Percentiles rank a stretch among this genome's conserved stretches.
Conservation (phyloP, 352 stramenopile species). For the Phytophthora pini region DNA sequence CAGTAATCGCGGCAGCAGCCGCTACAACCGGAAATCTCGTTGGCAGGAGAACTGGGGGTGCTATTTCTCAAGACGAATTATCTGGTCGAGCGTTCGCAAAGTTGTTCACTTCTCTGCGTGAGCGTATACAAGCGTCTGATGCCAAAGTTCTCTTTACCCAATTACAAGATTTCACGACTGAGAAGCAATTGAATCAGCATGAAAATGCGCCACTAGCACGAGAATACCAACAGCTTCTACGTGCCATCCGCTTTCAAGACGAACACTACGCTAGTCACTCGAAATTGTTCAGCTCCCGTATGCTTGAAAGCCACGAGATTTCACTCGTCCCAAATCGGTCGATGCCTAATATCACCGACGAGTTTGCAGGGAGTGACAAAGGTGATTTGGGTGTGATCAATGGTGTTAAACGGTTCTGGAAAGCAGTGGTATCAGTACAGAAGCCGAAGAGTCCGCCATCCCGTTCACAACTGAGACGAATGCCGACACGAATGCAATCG, state of each 20-base stretch:
- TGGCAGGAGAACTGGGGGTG: constrained; percentile 4
- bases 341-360: constrained; percentile 1
- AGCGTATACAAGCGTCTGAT: constrained; percentile 27
- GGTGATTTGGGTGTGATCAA: constrained; percentile 61
- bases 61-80: constrained; percentile 35
- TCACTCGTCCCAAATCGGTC: constrained; percentile 45
- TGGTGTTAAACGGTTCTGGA: constrained; percentile 44
- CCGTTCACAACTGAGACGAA: not conserved
- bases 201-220: constrained; percentile 18
- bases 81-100: constrained; percentile 38
- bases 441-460: constrained; percentile 20
- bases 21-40: not conserved
- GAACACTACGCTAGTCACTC: constrained; percentile 69
- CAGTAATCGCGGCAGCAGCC: constrained; percentile 1
- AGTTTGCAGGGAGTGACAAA: constrained; percentile 13
- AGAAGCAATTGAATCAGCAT: constrained; percentile 23
- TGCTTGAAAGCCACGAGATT: constrained; percentile 71
- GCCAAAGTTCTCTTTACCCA: constrained; percentile 38
- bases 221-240: constrained; percentile 45
- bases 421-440: constrained; percentile 8
- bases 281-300: constrained; percentile 72
- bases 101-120: constrained; percentile 38
- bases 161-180: not conserved
- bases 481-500: constrained; percentile 20
- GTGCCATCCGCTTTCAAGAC: constrained; percentile 56